Evolutionary conservation across 768 basidiomycete genomes (phyloP), one percentile per base, ranked within the genome.

Genomic region (Clathrus columnatus): DNA sequence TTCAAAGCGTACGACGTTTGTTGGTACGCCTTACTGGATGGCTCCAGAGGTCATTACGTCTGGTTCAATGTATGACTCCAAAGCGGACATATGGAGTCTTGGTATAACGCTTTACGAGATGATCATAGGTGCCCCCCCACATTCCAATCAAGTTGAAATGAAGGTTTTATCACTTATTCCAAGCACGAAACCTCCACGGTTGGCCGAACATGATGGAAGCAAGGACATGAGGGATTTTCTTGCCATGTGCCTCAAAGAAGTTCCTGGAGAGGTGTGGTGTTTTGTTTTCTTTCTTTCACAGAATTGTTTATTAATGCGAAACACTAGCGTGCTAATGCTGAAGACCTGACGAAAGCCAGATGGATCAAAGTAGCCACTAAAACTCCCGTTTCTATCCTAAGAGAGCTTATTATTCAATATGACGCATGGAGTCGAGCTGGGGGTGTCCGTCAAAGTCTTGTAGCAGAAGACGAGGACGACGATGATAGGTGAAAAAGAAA

Each of bases 11-110:
- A 92, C 94, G 51, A 99, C 96, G 0, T 81, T 98, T 64, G 91
- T 94, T 59, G 96, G 96, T 1, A 98, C 96, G 1, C 95, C 94
- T 0, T 91, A 96, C 67, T 98, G 95, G 95, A 99, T 99, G 96
- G 96, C 96, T 0, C 96, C 96, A 0, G 96, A 99, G 69, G 92
- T 98, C 2, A 90, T 95, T 16, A 88, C 91, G 60, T 77, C 79
- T 8, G 84, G 88, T 10, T 82, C 91, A n/a, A 77, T 84, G 43
- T 98, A 99, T 69, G 95, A 99, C 65, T 87, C 89, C 51, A 98
- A 96, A 67, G 96, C 95, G 2, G 96, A 99, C 64, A 91, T 99
- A 43, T 98, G 96, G 96, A 93, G 91, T 64, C 71, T 99, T 56
- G 96, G 96, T 5, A 94, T 99, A 65, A 87, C 94, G 70, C 77